Conservation (phyloP, 2,329 filamentous ascomycete genomes). For the Hirsutella rhossiliensis region DNA sequence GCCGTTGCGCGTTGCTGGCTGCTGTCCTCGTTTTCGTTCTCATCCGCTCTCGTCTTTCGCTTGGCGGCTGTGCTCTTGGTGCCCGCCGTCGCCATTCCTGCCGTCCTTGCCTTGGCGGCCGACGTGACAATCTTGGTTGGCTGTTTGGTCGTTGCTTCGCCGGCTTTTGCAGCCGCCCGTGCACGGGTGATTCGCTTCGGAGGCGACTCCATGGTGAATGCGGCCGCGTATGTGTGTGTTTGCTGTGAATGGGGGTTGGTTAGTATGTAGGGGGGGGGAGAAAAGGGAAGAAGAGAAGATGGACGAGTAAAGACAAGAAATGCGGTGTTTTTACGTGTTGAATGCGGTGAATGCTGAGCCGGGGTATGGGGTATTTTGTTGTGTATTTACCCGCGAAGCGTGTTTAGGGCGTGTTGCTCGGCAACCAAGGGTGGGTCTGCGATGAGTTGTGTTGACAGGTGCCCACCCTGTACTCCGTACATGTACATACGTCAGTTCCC, state of each 20-base stretch:
- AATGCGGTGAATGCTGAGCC: not conserved
- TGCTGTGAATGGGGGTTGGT: not conserved
- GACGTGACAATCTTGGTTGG: slow-evolving; percentile 33
- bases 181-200: slow-evolving; percentile 48
- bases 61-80: slow-evolving; percentile 23
- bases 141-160: slow-evolving; percentile 24
- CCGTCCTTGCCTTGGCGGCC: slow-evolving; percentile 33
- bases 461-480: too few relatives aligned
- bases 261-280: not conserved
- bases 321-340: slow-evolving; percentile 11
- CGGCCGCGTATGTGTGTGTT: not conserved
- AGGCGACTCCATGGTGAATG: slow-evolving; percentile 37
- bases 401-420: slow-evolving; percentile 5
- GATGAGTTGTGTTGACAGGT: too few relatives aligned
- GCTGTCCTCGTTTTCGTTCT: slow-evolving; percentile 32
- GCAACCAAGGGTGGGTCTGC: slow-evolving; percentile 2
- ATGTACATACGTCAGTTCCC: too few relatives aligned
- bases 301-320: slow-evolving; percentile 3
- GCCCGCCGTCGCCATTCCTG: slow-evolving; percentile 15
- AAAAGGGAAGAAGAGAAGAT: not conserved
- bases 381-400: not conserved
- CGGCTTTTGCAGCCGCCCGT: slow-evolving; percentile 29
- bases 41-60: slow-evolving; percentile 43
- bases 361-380: not conserved
- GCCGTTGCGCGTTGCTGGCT: slow-evolving; percentile 14